Evolutionary conservation across 495 filamentous ascomycete species (phyloP).

Genomic region (Parathielavia appendiculata): DNA sequence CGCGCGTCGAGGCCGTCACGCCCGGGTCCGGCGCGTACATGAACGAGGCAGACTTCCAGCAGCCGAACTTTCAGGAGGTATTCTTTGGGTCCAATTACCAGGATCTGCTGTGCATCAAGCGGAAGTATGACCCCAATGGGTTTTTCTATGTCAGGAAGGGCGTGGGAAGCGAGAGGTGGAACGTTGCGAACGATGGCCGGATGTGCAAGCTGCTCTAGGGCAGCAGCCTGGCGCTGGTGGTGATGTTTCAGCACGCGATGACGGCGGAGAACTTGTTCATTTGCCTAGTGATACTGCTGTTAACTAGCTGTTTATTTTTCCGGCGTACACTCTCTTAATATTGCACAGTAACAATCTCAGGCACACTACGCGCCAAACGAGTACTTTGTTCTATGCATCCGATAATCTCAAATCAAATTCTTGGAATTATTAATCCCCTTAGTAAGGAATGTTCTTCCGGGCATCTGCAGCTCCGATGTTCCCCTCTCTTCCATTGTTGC

Average conservation of each 20-base stretch:
- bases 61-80: slow-evolving; percentile 46
- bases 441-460: neutral
- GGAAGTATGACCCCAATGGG: slow-evolving; percentile 46
- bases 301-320: neutral
- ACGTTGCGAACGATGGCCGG: slow-evolving; percentile 20
- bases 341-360: neutral
- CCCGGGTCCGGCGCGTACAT: slow-evolving; percentile 42
- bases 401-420: too few relatives aligned
- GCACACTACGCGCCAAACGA: neutral
- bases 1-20: slow-evolving; percentile 33
- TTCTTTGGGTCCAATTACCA: slow-evolving; percentile 52
- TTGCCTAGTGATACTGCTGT: neutral
- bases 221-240: neutral
- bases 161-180: slow-evolving; percentile 42
- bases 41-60: slow-evolving; percentile 45
- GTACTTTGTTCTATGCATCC: too few relatives aligned
- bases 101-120: slow-evolving; percentile 44
- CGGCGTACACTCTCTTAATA: neutral
- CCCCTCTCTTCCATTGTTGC: neutral
- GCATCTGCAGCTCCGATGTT: neutral
- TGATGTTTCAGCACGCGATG: neutral
- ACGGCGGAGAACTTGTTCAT: neutral
- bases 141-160: slow-evolving; percentile 49
- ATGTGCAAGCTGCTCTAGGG: slow-evolving; percentile 27
- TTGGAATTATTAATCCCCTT: neutral